phyloP scores from a whole-genome alignment of 2,329 filamentous ascomycete genomes.

The Myriangium duriaei region DNA sequence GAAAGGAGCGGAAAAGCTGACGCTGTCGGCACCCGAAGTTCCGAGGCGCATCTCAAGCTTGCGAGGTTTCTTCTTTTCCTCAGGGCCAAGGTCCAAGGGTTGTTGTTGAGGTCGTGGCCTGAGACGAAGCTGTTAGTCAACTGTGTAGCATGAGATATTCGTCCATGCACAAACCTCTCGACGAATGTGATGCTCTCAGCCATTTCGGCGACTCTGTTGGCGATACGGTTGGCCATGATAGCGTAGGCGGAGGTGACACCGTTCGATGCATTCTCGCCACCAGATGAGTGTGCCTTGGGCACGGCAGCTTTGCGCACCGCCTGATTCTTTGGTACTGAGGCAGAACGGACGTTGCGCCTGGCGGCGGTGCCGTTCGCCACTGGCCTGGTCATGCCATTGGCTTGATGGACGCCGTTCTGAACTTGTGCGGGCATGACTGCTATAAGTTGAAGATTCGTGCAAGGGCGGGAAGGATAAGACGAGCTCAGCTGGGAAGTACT shows the following conservation, averaged over 20 bases:
- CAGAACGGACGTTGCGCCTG: conserved; percentile 14
- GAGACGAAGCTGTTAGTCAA: conserved; percentile 4
- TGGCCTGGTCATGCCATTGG: conserved; percentile 8
- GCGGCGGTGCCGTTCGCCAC: conserved; percentile 12
- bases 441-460: not conserved
- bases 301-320: conserved; percentile 10
- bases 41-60: conserved; percentile 39
- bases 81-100: conserved; percentile 15
- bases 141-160: not conserved
- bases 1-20: conserved; percentile 40
- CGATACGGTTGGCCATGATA: conserved; percentile 39
- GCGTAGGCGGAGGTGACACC: conserved; percentile 33
- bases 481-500: not conserved
- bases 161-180: conserved; percentile 25
- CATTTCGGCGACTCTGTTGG: conserved; percentile 40
- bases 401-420: conserved; percentile 4
- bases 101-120: conserved; percentile 18
- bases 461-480: not conserved
- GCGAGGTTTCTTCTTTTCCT: conserved; percentile 31
- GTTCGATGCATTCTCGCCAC: conserved; percentile 17
- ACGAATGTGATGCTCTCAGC: conserved; percentile 41
- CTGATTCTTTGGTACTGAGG: conserved; percentile 12
- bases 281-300: conserved; percentile 23
- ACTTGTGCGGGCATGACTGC: conserved; percentile 4
- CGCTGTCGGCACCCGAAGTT: conserved; percentile 22